Base-by-base conservation (phyloP, 2,329 filamentous ascomycete species). In the Colletotrichum acutatum region DNA sequence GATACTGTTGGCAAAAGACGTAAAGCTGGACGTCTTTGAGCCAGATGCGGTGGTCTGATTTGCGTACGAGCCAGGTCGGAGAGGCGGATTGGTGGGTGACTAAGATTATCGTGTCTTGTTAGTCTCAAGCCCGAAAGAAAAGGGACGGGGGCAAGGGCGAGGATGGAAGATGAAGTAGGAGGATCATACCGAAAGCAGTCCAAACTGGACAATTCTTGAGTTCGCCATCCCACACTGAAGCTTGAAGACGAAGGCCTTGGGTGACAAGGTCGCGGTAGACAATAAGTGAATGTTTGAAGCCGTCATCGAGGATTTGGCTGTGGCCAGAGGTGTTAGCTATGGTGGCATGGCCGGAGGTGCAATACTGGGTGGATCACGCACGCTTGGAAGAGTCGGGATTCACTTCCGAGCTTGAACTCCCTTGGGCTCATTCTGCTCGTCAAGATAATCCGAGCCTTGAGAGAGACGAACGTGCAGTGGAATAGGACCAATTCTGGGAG, bases 101-200 rank as follows among this genome's bases (percentile, higher is more conserved):
- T 90, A 63, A 32, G 26, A 42, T 32, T 22, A 22, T 9, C n/a
- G 6, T n/a, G 9, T 42, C 12, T 30, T 14, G n/a, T 52, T 5
- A 26, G 53, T 30, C 30, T 46, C 42, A 7, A 16, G 46, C 54
- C 64, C 42, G 14, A 57, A 28, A 57, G 16, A 34, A 52, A 66
- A 71, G 54, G 26, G 66, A 65, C 19, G 8, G 52, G 19, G 3
- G n/a, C 37, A 26, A 11, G 52, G 32, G 5, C 11, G 4, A 24
- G 12, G 12, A 28, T 34, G 2, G 66, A n/a, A 8, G 42, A 52
- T 11, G 16, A 12, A 6, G 12, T 12, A 19, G 24, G 8, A 28
- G 62, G 37, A 34, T 34, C 86, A 30, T 82, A 91, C 90, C 82
- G 76, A 92, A 92, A 2, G 90, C 90, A 2, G 90, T 92, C 90